Evolutionary conservation across 2,329 filamentous ascomycete species (phyloP).

Genomic region (Neopestalotiopsis rosae): DNA sequence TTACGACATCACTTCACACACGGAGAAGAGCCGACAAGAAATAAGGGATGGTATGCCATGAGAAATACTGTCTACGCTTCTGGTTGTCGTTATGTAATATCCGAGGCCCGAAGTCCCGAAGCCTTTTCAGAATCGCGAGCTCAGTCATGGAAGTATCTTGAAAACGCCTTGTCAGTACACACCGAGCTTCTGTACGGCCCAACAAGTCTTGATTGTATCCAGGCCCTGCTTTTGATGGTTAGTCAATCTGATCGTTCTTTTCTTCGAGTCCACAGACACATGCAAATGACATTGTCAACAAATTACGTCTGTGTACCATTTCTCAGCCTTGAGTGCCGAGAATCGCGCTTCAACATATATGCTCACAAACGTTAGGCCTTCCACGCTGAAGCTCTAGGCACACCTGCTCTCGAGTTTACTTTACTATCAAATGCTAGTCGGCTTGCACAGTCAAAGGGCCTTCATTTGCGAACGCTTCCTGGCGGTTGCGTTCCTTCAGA

Average conservation of each 20-base stretch:
- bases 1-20: not conserved
- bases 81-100: not conserved
- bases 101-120: not conserved
- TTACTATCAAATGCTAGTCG: not conserved
- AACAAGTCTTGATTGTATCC: not conserved
- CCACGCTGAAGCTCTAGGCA: not conserved
- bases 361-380: not conserved
- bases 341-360: not conserved
- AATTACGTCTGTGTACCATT: not conserved
- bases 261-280: not conserved
- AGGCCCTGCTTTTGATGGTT: not conserved
- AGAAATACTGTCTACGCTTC: not conserved
- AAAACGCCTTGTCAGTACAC: not conserved
- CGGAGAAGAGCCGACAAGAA: not conserved
- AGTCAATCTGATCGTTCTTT: not conserved
- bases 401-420: not conserved
- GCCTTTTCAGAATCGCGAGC: not conserved
- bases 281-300: too few relatives aligned
- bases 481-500: not conserved
- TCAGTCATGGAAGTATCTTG: not conserved
- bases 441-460: not conserved
- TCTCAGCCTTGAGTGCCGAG: not conserved
- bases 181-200: not conserved
- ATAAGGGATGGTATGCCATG: not conserved
- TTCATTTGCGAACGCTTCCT: not conserved